These are phyloP conservation scores for Astragalus membranaceus DNA, from an alignment of 306 rosid genomes.

Conservation along the genomic window DNA sequence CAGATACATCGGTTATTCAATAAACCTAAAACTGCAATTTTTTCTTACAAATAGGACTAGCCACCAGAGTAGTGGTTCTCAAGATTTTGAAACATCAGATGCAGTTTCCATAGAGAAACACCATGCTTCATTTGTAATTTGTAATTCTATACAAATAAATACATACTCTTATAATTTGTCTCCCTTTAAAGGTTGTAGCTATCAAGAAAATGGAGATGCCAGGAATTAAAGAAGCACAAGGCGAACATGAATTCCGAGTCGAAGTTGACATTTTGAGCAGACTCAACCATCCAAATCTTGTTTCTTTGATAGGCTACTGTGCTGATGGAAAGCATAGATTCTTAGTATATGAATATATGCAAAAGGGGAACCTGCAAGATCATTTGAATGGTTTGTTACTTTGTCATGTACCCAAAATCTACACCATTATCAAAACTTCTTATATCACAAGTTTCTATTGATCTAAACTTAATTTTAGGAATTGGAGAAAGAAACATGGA, in stretches of 20 bases:
- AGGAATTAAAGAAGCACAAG: conserved; percentile 70
- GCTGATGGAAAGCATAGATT: conserved; percentile 95
- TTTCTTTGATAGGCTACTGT: conserved; percentile 82
- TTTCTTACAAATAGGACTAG: too few species aligned
- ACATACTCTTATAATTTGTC: conserved; percentile 23
- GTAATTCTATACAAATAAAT: conserved; percentile 8
- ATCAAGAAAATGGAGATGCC: conserved; percentile 94
- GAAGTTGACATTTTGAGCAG: conserved; percentile 95
- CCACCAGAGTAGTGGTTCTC: not conserved
- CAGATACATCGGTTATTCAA: too few species aligned
- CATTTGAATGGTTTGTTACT: conserved; percentile 71
- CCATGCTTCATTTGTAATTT: not conserved
- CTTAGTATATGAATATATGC: conserved; percentile 82
- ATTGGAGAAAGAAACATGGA: conserved; percentile 64
- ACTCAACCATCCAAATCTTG: conserved; percentile 91
- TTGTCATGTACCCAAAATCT: conserved; percentile 15
- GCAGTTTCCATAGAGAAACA: not conserved
- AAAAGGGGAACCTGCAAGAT: conserved; percentile 89
- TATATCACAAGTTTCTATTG: conserved; percentile 9
- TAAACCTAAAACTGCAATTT: not conserved
- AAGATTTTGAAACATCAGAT: not conserved
- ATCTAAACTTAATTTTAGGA: conserved; percentile 31
- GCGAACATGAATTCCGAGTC: conserved; percentile 84
- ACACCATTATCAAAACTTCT: not conserved
- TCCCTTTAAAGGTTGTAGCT: conserved; percentile 63